Conservation (phyloP, 176 grass and related monocot species). For the Eleusine indica region DNA sequence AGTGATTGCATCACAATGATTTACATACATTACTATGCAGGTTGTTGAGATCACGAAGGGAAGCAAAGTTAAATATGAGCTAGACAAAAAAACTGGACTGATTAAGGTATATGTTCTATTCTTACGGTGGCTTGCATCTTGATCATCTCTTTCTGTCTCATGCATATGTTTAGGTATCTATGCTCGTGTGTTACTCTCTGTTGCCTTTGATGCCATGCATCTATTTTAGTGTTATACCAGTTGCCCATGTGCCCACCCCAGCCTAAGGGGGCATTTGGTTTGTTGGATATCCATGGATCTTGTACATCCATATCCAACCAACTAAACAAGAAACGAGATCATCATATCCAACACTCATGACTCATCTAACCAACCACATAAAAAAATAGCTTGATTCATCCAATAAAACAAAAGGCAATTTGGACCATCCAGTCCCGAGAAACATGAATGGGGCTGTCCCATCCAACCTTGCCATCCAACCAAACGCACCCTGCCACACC, state of each 20-base stretch:
- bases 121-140: not conserved
- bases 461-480: not conserved
- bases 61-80: conserved; percentile 86
- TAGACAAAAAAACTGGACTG: conserved; percentile 80
- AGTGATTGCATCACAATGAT: not conserved
- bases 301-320: too few relatives aligned
- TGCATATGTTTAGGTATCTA: not conserved
- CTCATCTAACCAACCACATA: not conserved
- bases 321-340: not conserved
- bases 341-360: not conserved
- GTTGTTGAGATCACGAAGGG: conserved; percentile 84
- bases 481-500: too few relatives aligned
- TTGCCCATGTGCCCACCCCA: not conserved
- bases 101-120: conserved; percentile 58
- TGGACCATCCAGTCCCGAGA: not conserved
- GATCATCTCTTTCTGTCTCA: conserved; percentile 15
- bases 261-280: not conserved
- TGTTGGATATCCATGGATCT: too few relatives aligned
- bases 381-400: not conserved
- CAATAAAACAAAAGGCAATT: not conserved
- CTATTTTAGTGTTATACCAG: not conserved
- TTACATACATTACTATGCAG: conserved; percentile 23
- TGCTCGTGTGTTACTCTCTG: not conserved
- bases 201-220: not conserved
- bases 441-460: not conserved